A percentile compares a stretch with the other conserved stretches of the same genome.
Conservation (phyloP, 1,139 yeast genomes). For the Suhomyces coccinellae region DNA sequence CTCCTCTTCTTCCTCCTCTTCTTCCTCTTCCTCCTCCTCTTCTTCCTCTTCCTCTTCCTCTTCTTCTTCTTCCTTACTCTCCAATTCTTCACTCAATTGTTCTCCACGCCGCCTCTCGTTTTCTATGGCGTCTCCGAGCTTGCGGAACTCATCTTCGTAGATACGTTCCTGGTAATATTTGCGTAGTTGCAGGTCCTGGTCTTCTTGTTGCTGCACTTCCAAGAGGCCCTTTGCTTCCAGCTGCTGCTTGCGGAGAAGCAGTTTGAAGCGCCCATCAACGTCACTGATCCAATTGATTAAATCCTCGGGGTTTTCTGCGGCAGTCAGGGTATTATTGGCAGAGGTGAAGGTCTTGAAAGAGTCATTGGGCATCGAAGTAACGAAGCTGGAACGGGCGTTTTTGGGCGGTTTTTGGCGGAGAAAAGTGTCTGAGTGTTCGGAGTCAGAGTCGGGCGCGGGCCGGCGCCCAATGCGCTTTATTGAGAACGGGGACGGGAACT, state of each 20-base stretch:
- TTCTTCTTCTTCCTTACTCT: conserved; percentile 10
- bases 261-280: conserved; percentile 43
- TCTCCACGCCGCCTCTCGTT: conserved; percentile 5
- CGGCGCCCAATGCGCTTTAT: conserved; percentile 9
- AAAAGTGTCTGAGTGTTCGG: conserved; percentile 8
- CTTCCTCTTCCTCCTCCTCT: conserved; percentile 11
- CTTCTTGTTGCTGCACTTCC: conserved; percentile 30
- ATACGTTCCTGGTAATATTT: conserved; percentile 28
- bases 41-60: conserved; percentile 12
- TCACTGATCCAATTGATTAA: conserved; percentile 55
- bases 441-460: conserved; percentile 1
- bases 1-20: conserved; percentile 3
- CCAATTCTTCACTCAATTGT: conserved; percentile 10
- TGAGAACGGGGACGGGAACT: conserved; percentile 14
- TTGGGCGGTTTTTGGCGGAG: conserved; percentile 3
- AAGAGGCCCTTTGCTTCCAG: conserved; percentile 29
- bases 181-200: conserved; percentile 29
- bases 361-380: background rate
- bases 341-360: conserved; percentile 1
- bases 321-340: background rate
- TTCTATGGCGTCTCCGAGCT: conserved; percentile 31
- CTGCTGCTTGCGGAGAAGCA: conserved; percentile 38
- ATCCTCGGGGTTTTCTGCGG: conserved; percentile 27
- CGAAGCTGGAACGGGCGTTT: background rate
- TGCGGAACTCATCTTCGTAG: conserved; percentile 44